Evolutionary conservation across 257 asterid species (phyloP).

Genomic region (Echium plantagineum): DNA sequence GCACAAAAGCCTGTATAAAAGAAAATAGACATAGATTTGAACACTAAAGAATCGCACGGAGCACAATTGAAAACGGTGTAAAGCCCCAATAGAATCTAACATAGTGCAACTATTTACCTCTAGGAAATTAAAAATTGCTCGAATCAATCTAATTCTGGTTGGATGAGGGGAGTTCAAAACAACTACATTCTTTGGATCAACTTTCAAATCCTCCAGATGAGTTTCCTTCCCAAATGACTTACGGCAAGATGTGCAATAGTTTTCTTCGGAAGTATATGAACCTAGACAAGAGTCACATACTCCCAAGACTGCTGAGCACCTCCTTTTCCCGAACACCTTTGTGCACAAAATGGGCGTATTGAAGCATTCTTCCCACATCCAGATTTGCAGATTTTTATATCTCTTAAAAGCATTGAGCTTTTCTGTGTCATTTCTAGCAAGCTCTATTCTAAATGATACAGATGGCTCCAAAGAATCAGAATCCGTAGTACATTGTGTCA

Average conservation of each 20-base stretch:
- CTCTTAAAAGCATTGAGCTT: slow-evolving; percentile 39
- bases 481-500: slow-evolving; percentile 39
- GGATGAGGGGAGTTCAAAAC: slow-evolving; percentile 37
- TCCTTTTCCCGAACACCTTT: slow-evolving; percentile 41
- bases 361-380: slow-evolving; percentile 88
- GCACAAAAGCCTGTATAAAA: slow-evolving; percentile 58
- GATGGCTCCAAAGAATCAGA: slow-evolving; percentile 52
- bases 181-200: slow-evolving; percentile 14
- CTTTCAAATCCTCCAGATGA: slow-evolving; percentile 20
- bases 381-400: slow-evolving; percentile 54
- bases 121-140: slow-evolving; percentile 44
- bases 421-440: slow-evolving; percentile 51
- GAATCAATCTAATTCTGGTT: slow-evolving; percentile 55
- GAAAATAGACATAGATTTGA: background rate
- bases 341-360: slow-evolving; percentile 39
- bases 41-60: background rate
- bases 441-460: slow-evolving; percentile 52
- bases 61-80: background rate
- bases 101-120: slow-evolving; percentile 44
- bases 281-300: slow-evolving; percentile 51
- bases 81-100: slow-evolving; percentile 5
- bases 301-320: slow-evolving; percentile 51
- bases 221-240: slow-evolving; percentile 18
- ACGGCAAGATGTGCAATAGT: slow-evolving; percentile 42
- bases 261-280: slow-evolving; percentile 30